Evolutionary conservation across 2,329 filamentous ascomycete species (phyloP), one percentile per base, ranked within the genome.

Genomic region (Fusarium burgessii): DNA sequence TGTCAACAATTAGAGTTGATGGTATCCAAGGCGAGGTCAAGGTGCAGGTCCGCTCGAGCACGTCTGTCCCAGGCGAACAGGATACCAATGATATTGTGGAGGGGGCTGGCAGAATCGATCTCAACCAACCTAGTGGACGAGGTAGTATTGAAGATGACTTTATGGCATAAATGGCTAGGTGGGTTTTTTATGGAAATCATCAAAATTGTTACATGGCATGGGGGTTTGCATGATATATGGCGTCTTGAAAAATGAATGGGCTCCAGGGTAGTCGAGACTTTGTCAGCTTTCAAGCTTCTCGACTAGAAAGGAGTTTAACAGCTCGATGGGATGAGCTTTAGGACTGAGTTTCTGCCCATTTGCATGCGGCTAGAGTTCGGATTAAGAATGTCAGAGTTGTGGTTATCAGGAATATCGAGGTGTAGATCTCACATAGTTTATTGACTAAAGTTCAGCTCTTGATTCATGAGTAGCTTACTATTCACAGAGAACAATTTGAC

Each of bases 1-100:
- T 82, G 23, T 83, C 83, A 43, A 85, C 82, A 35, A 80, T 89
- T 3, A 81, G 85, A 35, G 82, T 89, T 25, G 87, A 90, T 61
- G 88, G 87, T 49, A 84, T 89, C 13, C 81, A 84, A 17, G 87
- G 86, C 18, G 87, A 89, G 68, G 84, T 90, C 27, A 85, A 86
- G 70, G 86, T 89, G 12, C 83, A 87, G 69, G 82, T 88, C 10
- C 84, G 85, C 32, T 80, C 79, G 10, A 76, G 74, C 36, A 75
- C 68, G 15, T 75, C 76, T 9, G 71, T 72, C 2, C 77, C 78
- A 7, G 61, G 65, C 29, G 66, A 64, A 18, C 68, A 77, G 47
- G 76, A 80, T 51, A 71, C 78, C 59, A 70, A 80, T 66, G 75
- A 84, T 36, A 77, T 87, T n/a, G 80, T 84, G 15, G 82, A 83